Base-by-base conservation (phyloP, 495 filamentous ascomycete species). In the Lasiosphaeria hispida region DNA sequence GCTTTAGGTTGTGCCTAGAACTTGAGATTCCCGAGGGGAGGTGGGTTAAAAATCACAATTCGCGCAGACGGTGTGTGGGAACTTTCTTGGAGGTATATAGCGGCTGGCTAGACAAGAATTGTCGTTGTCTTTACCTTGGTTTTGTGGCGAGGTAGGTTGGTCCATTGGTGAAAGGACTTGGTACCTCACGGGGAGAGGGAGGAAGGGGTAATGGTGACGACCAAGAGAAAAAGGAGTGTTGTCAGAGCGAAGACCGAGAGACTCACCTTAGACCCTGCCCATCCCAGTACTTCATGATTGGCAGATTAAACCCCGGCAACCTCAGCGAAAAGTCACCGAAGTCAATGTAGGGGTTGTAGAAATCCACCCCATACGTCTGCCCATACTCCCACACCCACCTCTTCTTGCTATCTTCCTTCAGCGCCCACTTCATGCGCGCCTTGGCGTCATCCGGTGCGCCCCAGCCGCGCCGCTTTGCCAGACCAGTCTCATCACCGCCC, bases 281-380 rank as follows among this genome's bases (percentile, higher is more conserved):
- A 70, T 94, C 87, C 76, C 92, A 87, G 69, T 96, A 93, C 51
- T 83, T 83, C 63, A 91, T 78, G 19, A 94, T 86, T 14, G 86
- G 85, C 3, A 96, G 67, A 8, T 78, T 80, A 54, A 92, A 90
- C 0, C 91, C 90, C 5, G 93, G 93, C 14, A 97, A 64, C 49
- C 83, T 81, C 17, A 97, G 71, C n/a, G 87, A 80, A 64, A 96
- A 90, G 55, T 88, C 87, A 79, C 61, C 58, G 53, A 97, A 96
- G 69, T 92, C 88, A 41, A 98, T 67, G 76, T 92, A 96, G n/a
- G 86, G 85, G 66, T 96, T 97, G 63, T 85, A 94, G 72, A 98
- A 97, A 71, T 97, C 93, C 42, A 83, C 80, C 30, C 77, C 72
- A 69, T 96, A 96, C 47, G 79, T 73, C 58, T 70, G 64, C 3